These are phyloP conservation scores for Colletotrichum sp. DNA, from an alignment of 2,329 filamentous ascomycete species.

Conservation along the genomic window DNA sequence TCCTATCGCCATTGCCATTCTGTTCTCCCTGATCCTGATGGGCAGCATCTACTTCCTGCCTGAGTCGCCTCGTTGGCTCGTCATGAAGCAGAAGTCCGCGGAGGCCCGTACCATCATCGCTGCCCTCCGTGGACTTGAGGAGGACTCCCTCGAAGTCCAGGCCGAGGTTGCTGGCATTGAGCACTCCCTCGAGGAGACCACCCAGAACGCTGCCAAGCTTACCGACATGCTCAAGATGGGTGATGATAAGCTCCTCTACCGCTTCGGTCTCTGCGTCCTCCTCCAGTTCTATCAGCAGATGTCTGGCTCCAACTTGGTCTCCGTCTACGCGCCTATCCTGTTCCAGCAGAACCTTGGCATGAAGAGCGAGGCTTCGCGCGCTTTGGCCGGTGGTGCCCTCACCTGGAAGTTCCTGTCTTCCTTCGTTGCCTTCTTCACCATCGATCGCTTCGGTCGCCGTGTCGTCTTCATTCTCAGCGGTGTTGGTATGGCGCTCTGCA, in stretches of 20 bases:
- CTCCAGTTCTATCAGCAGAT: constrained; percentile 52
- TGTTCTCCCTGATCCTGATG: constrained; percentile 36
- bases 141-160: constrained; percentile 54
- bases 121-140: constrained; percentile 54
- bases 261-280: constrained; percentile 54
- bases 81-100: constrained; percentile 33
- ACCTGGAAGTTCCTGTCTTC: constrained; percentile 62
- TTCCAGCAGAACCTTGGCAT: constrained; percentile 47
- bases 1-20: constrained; percentile 38
- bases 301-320: constrained; percentile 35
- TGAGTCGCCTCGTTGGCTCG: constrained; percentile 38
- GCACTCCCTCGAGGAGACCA: constrained; percentile 49
- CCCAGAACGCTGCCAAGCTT: constrained; percentile 38
- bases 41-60: constrained; percentile 35
- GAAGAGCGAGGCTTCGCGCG: constrained; percentile 38
- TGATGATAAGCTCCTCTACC: constrained; percentile 52
- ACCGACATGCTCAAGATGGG: constrained; percentile 52
- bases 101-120: constrained; percentile 34
- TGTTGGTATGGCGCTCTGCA: constrained; percentile 57
- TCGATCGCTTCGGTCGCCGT: constrained; percentile 55
- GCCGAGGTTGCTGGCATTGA: constrained; percentile 53
- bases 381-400: constrained; percentile 52
- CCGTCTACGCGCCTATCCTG: constrained; percentile 43
- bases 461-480: constrained; percentile 58
- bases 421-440: constrained; percentile 53